These are phyloP conservation scores for Erodium trifolium DNA, from an alignment of 441 rosid species.

Conservation along the genomic window DNA sequence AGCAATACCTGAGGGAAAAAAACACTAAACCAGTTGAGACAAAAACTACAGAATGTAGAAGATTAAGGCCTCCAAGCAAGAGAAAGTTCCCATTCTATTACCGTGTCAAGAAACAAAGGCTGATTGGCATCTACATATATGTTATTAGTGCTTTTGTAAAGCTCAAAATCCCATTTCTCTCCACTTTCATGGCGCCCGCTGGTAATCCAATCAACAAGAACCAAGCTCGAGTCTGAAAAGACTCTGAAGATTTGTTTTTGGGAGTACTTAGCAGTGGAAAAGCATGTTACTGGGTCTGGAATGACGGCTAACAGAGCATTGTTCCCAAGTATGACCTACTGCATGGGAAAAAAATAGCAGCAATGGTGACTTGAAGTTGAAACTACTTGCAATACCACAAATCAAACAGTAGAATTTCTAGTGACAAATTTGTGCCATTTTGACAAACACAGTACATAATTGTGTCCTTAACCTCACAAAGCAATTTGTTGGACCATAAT, in stretches of 20 bases:
- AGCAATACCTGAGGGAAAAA: constrained; percentile 46
- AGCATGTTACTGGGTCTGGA: constrained; percentile 94
- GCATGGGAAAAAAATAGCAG: constrained; percentile 27
- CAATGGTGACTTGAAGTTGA: constrained; percentile 10
- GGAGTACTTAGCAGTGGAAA: constrained; percentile 75
- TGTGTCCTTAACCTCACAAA: not conserved
- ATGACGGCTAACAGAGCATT: constrained; percentile 59
- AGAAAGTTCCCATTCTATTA: constrained; percentile 21
- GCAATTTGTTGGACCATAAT: not conserved
- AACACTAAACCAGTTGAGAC: constrained; percentile 7
- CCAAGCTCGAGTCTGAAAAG: constrained; percentile 53
- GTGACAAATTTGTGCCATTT: not conserved
- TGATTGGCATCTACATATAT: constrained; percentile 46
- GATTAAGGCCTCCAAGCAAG: not conserved
- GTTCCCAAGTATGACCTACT: constrained; percentile 72
- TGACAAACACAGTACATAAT: not conserved
- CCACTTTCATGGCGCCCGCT: constrained; percentile 90
- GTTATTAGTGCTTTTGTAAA: constrained; percentile 77
- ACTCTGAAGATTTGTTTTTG: constrained; percentile 79
- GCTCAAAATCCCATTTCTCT: constrained; percentile 82
- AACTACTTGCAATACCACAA: constrained; percentile 8
- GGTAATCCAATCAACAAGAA: constrained; percentile 89
- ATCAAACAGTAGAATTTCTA: constrained; percentile 6
- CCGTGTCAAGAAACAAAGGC: constrained; percentile 80
- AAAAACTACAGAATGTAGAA: not conserved